Base-by-base conservation (phyloP, 331 rosid genomes). In the Stylosanthes scabra region DNA sequence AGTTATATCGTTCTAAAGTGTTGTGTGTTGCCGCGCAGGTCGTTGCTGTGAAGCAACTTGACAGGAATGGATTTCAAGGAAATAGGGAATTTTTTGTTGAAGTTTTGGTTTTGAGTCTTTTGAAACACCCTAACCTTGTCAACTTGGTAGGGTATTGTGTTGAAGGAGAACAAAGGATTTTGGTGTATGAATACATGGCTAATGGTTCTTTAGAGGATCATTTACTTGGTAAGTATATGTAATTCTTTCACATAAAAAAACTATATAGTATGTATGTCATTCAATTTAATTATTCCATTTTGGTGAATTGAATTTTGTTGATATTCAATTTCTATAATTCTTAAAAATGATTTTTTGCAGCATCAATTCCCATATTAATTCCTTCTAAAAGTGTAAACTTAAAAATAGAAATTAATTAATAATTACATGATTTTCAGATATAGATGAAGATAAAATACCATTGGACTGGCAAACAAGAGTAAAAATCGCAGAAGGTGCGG, bases 51-150 rank as follows among this genome's bases (percentile, higher is more conserved):
- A 93, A 93, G 86, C 96, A 93, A 80, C 93, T 89, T 14, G 98
- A 93, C 83, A 85, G 97, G 77, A 93, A 91, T 89, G 98, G 98
- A 7, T 89, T 87, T 78, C 98, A 93, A 83, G 97, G 96, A 28
- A 91, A 88, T 70, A 86, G 88, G 52, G 98, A 91, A 83, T 93
- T 93, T 74, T 88, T 93, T 57, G 97, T 88, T 8, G 98, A 93
- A 86, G 97, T 93, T 79, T 81, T 93, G 90, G 88, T 93, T 73
- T 85, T 93, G 82, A 89, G 98, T 76, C 98, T 90, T 77, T 81
- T 93, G 79, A 87, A 86, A 63, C 93, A 89, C 75, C 88, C 93
- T 11, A 83, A 93, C 77, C 98, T 93, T 66, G 98, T 93, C 58
- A 91, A 86, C 76, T 79, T 93, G 85, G 89, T 89, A 67, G 98